Base-by-base conservation (phyloP, 768 basidiomycete species). In the Naganishia vishniacii region DNA sequence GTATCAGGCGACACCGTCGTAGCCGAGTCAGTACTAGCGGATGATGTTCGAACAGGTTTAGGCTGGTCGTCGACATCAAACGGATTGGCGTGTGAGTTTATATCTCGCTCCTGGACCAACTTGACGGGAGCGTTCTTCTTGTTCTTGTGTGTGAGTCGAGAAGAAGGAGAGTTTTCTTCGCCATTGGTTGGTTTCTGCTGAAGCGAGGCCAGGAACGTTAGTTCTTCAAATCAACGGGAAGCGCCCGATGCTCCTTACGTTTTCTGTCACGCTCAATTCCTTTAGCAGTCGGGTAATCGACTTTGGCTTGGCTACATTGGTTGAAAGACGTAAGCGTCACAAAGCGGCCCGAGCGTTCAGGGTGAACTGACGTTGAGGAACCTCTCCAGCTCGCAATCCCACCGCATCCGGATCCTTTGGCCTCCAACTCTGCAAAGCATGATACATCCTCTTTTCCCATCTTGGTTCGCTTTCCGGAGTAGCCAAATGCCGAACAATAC, bases 381-480 rank as follows among this genome's bases (percentile, higher is more conserved):
- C 37, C 37, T 56, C 53, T 37, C 53, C 53, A 40, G 53, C 53
- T 56, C 53, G 53, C 37, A 56, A 56, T 56, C 53, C 53, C 6
- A 56, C 53, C 29, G 63, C 63, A 49, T 67, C 65, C 25, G 65
- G 65, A 37, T 67, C 65, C 61, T 67, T 67, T 25, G 61, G 49
- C 47, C 59, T 67, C 65, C 65, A 67, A 23, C 29, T 44, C 26
- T 41, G 49, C 51, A 67, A 45, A 25, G 59, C 65, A 49, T 67
- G 60, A 59, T 67, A 67, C 59, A 67, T 61, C 18, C 42, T 63
- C 47, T 62, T 67, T 45, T 67, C 65, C 65, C 65, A 67, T 34
- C 53, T 15, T 25, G 44, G 53, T 44, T 47, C 45, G 15, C 26
- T 28, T 3, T 45, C 44, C 1, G 53, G 53, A 37, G 53, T 34